Evolutionary conservation across 495 filamentous ascomycete species (phyloP).

Genomic region (Penicillium paxilli): DNA sequence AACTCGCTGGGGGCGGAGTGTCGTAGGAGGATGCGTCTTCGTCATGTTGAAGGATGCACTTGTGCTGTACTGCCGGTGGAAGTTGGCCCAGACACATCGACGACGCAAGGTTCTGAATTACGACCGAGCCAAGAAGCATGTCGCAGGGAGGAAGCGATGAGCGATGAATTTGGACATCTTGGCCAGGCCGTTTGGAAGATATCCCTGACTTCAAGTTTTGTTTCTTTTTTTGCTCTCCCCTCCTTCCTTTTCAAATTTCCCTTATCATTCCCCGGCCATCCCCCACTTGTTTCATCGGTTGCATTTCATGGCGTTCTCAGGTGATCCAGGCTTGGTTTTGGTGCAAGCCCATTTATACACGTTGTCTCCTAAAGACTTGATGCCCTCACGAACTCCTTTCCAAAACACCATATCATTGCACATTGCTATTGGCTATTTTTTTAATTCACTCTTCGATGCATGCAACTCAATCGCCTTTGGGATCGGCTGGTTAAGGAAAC

Average conservation of each 20-base stretch:
- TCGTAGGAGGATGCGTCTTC: slow-evolving; percentile 78
- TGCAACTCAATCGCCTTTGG: neutral
- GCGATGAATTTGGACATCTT: neutral
- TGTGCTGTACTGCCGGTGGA: slow-evolving; percentile 72
- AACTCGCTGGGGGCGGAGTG: slow-evolving; percentile 72
- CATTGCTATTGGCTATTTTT: slow-evolving; percentile 6
- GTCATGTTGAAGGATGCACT: slow-evolving; percentile 76
- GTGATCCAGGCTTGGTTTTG: slow-evolving; percentile 10
- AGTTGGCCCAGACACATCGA: slow-evolving; percentile 65
- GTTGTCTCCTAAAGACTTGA: slow-evolving; percentile 16
- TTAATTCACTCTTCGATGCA: neutral
- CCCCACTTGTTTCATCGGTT: slow-evolving; percentile 14
- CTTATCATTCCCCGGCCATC: too few relatives aligned
- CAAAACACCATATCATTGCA: slow-evolving; percentile 8
- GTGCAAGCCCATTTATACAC: slow-evolving; percentile 10
- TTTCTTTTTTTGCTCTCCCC: too few relatives aligned
- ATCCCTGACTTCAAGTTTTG: neutral
- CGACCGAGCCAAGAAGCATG: slow-evolving; percentile 43
- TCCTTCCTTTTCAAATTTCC: neutral
- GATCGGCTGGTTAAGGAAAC: neutral
- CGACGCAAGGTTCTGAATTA: slow-evolving; percentile 69
- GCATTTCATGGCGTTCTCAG: slow-evolving; percentile 26
- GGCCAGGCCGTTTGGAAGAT: neutral
- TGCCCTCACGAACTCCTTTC: slow-evolving; percentile 19
- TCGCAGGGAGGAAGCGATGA: slow-evolving; percentile 19